Conservation (phyloP, 345 rosid genomes). For the Dipteronia sinensis region DNA sequence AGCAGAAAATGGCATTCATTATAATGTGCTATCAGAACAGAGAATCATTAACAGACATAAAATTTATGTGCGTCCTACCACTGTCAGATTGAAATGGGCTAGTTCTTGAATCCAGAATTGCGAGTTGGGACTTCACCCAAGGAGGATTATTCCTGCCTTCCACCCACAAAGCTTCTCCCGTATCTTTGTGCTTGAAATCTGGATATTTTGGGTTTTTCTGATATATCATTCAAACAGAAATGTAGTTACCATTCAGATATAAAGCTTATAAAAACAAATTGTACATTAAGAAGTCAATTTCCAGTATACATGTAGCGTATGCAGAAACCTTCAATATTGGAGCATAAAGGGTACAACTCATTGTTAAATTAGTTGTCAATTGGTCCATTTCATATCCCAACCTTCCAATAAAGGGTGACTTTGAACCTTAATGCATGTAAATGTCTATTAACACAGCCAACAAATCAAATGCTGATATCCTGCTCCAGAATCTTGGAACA, state of each 20-base stretch:
- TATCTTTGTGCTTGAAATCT: slow-evolving; percentile 75
- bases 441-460: background rate
- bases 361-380: background rate
- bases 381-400: background rate
- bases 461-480: background rate
- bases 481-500: slow-evolving; percentile 15
- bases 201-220: slow-evolving; percentile 67
- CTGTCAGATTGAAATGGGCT: slow-evolving; percentile 35
- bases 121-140: slow-evolving; percentile 64
- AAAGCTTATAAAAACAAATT: background rate
- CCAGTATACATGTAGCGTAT: background rate
- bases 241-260: background rate
- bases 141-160: slow-evolving; percentile 63
- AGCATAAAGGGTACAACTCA: background rate
- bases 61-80: slow-evolving; percentile 28
- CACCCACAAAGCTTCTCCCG: slow-evolving; percentile 71
- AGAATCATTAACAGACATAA: slow-evolving; percentile 39
- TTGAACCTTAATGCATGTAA: background rate
- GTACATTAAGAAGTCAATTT: slow-evolving; percentile 1
- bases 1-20: background rate
- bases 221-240: slow-evolving; percentile 11
- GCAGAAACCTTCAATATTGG: background rate
- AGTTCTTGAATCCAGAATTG: slow-evolving; percentile 48
- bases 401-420: background rate
- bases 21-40: slow-evolving; percentile 22